phyloP scores from a whole-genome alignment of 2,329 filamentous ascomycete genomes.

The Xylaria sp. region DNA sequence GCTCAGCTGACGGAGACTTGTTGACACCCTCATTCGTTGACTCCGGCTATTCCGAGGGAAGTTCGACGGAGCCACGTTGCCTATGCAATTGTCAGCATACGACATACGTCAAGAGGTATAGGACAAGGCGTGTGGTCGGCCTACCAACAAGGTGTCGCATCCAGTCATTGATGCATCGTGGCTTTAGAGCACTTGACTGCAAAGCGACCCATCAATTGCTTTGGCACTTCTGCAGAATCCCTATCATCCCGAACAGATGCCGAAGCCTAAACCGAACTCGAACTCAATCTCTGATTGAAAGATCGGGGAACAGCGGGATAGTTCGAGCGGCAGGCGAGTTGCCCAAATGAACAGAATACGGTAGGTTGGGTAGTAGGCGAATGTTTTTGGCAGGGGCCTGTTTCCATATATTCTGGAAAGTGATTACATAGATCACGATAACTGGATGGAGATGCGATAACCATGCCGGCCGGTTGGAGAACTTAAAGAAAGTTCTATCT shows the following conservation, averaged over 20 bases:
- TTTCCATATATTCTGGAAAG: not conserved
- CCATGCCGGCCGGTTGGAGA: not conserved
- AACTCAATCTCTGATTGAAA: not conserved
- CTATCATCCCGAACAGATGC: not conserved
- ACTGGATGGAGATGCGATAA: not conserved
- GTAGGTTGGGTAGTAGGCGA: not conserved
- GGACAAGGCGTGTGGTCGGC: not conserved
- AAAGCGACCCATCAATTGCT: not conserved
- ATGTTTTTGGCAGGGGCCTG: not conserved
- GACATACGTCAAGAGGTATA: slow-evolving; percentile 3
- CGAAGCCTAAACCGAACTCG: not conserved
- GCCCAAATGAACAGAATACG: slow-evolving; percentile 2
- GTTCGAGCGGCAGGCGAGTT: not conserved
- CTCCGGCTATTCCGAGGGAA: slow-evolving; percentile 22
- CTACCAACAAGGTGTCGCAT: slow-evolving; percentile 7
- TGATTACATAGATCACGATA: not conserved
- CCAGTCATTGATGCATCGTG: not conserved
- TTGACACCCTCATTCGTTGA: not conserved
- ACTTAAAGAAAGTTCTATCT: not conserved
- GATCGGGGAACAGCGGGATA: slow-evolving; percentile 22
- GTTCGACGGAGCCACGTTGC: not conserved
- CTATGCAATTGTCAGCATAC: slow-evolving; percentile 18
- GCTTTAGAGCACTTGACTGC: not conserved
- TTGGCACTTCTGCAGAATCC: not conserved
- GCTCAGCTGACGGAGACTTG: slow-evolving; percentile 30